phyloP scores from a whole-genome alignment of 1,284 basidiomycete genomes.

The Leccinum pachyderme region DNA sequence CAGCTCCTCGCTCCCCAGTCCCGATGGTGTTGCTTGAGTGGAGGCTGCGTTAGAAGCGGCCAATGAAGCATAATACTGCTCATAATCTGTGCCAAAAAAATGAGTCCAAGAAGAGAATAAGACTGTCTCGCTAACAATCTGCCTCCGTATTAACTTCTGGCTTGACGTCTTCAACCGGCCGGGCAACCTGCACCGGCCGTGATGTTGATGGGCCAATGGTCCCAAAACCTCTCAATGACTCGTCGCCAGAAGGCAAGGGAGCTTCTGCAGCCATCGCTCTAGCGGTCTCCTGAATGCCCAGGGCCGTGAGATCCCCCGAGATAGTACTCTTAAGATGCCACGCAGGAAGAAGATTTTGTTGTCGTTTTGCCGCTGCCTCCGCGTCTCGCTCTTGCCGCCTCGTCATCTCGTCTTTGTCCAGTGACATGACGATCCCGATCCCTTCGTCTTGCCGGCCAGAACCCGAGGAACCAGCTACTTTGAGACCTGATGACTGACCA shows the following conservation, averaged over 20 bases:
- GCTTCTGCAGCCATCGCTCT: slow-evolving; percentile 40
- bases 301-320: slow-evolving; percentile 84
- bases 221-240: slow-evolving; percentile 64
- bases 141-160: slow-evolving; percentile 54
- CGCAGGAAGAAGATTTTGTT: slow-evolving; percentile 87
- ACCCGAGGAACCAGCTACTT: slow-evolving; percentile 68
- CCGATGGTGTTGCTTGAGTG: slow-evolving; percentile 55
- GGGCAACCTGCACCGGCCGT: slow-evolving; percentile 31
- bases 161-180: slow-evolving; percentile 47
- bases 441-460: slow-evolving; percentile 65
- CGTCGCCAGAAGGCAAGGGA: slow-evolving; percentile 55
- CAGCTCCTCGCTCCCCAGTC: slow-evolving; percentile 46
- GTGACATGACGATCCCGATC: slow-evolving; percentile 76
- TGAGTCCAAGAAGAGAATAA: neutral
- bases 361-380: slow-evolving; percentile 73
- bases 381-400: slow-evolving; percentile 64
- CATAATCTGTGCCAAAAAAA: slow-evolving; percentile 52
- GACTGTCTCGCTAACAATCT: slow-evolving; percentile 51
- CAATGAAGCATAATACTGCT: slow-evolving; percentile 75
- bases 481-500: slow-evolving; percentile 52
- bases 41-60: slow-evolving; percentile 61
- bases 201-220: slow-evolving; percentile 43
- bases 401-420: slow-evolving; percentile 78
- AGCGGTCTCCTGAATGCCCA: slow-evolving; percentile 72
- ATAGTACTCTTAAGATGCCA: slow-evolving; percentile 97